Base-by-base conservation (phyloP, 176 grass and related monocot genomes). In the Chloris gayana region DNA sequence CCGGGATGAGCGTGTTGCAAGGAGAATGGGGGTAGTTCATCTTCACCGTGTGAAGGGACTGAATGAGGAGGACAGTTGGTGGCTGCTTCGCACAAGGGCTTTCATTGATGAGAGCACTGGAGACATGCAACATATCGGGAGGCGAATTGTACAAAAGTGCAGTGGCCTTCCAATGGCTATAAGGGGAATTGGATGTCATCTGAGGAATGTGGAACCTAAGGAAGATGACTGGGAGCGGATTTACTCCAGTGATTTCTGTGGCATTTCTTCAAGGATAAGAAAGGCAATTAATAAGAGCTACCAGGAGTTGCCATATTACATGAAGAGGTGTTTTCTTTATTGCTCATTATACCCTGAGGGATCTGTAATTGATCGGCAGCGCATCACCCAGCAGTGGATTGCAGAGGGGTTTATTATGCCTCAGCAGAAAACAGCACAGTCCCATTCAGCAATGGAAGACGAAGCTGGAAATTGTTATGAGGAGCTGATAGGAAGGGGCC, bases 291-390 rank as follows among this genome's bases (percentile, higher is more conserved):
- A 91, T 80, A 62, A 67, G 56, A 78, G 78, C 14, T 93, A 93
- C 74, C 30, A 85, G 21, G 82, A 93, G 59, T 66, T 93, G 37
- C 82, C 84, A 29, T 70, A 80, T 85, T 29, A 88, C n/a, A 45
- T 88, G 69, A 93, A 88, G 57, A 70, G 85, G 15, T 93, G 91
- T 38, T 90, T 93, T 72, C 22, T 93, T 18, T 93, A 90, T 57
- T 90, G 80, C 14, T 78, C 85, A 1, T 85, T 93, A 38, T 88
- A 85, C 58, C 91, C 85, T 25, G 78, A 86, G 64, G 85, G 69
- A 15, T 78, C 56, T 85, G 62, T 83, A 12, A 83, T 93, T 45
- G 41, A 80, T 29, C 57, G 27, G 41, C 73, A 64, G 34, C 33
- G 30, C 66, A 80, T 90, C 65, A 88, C 68, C 11, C 53, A 65